These are phyloP conservation scores for Claviceps spartinae DNA, from an alignment of 2,329 filamentous ascomycete species.

Conservation along the genomic window DNA sequence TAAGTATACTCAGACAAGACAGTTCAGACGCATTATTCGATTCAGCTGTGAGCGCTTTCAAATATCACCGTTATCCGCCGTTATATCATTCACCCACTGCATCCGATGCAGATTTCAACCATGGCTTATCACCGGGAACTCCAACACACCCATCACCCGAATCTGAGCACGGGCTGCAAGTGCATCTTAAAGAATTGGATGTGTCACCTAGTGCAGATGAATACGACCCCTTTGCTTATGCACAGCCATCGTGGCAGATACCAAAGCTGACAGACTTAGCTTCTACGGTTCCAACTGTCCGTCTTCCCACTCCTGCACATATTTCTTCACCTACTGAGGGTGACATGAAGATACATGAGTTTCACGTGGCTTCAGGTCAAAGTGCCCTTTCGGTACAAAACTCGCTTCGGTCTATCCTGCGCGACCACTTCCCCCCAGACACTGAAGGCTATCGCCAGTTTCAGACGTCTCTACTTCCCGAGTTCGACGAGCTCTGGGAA, in stretches of 20 bases:
- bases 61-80: slow-evolving; percentile 15
- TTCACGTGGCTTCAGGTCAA: slow-evolving; percentile 26
- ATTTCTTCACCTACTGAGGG: slow-evolving; percentile 23
- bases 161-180: not conserved
- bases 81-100: slow-evolving; percentile 11
- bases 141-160: slow-evolving; percentile 8
- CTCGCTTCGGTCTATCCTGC: slow-evolving; percentile 38
- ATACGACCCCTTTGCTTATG: slow-evolving; percentile 34
- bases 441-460: slow-evolving; percentile 34
- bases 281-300: slow-evolving; percentile 15
- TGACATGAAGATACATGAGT: slow-evolving; percentile 30
- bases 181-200: not conserved
- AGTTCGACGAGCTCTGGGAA: slow-evolving; percentile 38
- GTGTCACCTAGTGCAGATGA: slow-evolving; percentile 18
- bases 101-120: slow-evolving; percentile 11
- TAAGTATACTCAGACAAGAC: slow-evolving; percentile 35
- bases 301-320: slow-evolving; percentile 29
- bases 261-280: slow-evolving; percentile 10
- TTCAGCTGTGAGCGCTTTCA: slow-evolving; percentile 32
- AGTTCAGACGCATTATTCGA: slow-evolving; percentile 29
- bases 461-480: slow-evolving; percentile 32
- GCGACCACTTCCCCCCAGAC: slow-evolving; percentile 34
- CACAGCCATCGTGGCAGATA: slow-evolving; percentile 13
- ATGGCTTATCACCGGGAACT: slow-evolving; percentile 13
- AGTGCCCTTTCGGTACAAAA: slow-evolving; percentile 44